These are phyloP conservation scores for Yamadazyma endophytica DNA, from an alignment of 805 yeast genomes.

Conservation along the genomic window DNA sequence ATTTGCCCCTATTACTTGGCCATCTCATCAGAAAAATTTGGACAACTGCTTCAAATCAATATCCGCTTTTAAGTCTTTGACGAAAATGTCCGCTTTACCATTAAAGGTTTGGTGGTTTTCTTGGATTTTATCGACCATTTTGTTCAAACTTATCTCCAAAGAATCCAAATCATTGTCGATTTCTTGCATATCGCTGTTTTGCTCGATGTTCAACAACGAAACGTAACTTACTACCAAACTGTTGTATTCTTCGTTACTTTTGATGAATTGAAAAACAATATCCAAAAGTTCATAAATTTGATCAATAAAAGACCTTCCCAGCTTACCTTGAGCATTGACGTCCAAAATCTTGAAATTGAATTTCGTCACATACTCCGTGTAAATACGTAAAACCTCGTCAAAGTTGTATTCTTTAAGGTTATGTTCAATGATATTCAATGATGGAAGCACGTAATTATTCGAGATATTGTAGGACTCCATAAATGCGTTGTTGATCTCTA, in stretches of 20 bases:
- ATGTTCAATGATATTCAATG: not conserved
- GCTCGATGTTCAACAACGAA: constrained; percentile 23
- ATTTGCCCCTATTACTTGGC: too few species aligned
- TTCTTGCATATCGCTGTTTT: constrained; percentile 13
- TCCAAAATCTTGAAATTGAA: constrained; percentile 29
- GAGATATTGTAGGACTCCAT: constrained; percentile 3
- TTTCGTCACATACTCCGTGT: constrained; percentile 24
- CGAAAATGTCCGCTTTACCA: constrained; percentile 36
- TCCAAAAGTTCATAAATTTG: constrained; percentile 32
- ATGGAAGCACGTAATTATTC: constrained; percentile 6
- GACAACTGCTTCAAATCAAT: constrained; percentile 43
- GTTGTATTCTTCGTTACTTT: constrained; percentile 31
- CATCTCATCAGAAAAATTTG: constrained; percentile 8
- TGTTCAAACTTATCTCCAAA: constrained; percentile 23
- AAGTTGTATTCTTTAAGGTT: constrained; percentile 16
- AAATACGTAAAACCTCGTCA: constrained; percentile 45
- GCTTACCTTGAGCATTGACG: constrained; percentile 26
- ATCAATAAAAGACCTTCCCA: constrained; percentile 24
- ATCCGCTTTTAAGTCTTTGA: constrained; percentile 52
- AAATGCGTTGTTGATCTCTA: constrained; percentile 6
- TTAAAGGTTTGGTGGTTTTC: constrained; percentile 42
- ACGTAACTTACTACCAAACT: constrained; percentile 24
- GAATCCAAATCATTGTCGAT: constrained; percentile 26
- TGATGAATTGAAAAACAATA: constrained; percentile 26
- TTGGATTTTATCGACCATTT: constrained; percentile 35